phyloP scores from a whole-genome alignment of 495 filamentous ascomycete genomes.

The Trichoderma reesei region DNA sequence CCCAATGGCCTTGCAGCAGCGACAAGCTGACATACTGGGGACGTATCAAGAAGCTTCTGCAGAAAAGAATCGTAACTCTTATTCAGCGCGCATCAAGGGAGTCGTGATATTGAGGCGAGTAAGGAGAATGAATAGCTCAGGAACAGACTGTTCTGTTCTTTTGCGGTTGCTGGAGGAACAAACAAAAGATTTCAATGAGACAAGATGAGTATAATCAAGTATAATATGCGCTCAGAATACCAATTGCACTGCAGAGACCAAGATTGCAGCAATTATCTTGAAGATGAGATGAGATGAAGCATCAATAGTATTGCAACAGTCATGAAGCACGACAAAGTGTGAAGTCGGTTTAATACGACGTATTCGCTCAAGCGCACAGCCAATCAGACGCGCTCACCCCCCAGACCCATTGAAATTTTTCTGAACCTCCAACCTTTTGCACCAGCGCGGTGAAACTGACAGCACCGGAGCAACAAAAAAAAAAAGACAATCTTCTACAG shows the following conservation, averaged over 20 bases:
- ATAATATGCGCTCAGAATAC: too few species aligned
- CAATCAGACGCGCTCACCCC: slow-evolving; percentile 1
- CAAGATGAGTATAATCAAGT: too few species aligned
- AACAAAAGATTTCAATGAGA: neutral
- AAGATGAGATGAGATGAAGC: too few species aligned
- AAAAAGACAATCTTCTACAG: neutral
- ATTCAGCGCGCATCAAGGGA: neutral
- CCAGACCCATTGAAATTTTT: neutral
- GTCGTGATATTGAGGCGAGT: neutral
- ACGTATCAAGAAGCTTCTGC: too few species aligned
- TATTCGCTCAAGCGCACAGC: neutral
- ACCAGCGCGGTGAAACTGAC: neutral
- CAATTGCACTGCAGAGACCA: too few species aligned
- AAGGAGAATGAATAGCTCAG: neutral
- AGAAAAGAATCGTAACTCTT: neutral
- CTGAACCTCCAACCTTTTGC: neutral
- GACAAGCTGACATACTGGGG: neutral
- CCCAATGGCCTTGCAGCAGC: neutral
- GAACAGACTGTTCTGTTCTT: too few species aligned
- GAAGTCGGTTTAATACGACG: neutral
- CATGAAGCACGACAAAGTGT: neutral
- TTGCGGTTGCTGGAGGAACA: neutral
- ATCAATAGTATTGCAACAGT: too few species aligned
- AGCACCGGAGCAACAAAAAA: neutral
- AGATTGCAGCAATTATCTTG: too few species aligned